phyloP scores from a whole-genome alignment of 164 flowering plant genomes.

The Chimonanthus salicifolius region DNA sequence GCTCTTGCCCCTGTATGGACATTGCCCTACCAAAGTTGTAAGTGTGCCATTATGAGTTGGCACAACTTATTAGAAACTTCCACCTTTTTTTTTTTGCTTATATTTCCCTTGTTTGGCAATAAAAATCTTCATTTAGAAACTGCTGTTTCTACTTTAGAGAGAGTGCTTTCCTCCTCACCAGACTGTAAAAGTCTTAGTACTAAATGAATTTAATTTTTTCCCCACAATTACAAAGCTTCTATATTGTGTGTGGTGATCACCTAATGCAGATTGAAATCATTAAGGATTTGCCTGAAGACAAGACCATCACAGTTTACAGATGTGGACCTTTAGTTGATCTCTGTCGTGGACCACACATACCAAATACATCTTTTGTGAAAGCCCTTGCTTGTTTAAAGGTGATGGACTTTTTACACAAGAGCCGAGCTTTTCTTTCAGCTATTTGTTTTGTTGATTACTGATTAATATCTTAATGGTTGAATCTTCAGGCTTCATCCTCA shows the following conservation, averaged over 20 bases:
- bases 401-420: slow-evolving; percentile 2
- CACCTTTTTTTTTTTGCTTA: not conserved
- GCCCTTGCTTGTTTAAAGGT: slow-evolving; percentile 91
- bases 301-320: slow-evolving; percentile 96
- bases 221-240: not conserved
- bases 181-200: not conserved
- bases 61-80: not conserved
- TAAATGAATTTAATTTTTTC: not conserved
- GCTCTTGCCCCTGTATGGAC: too few species aligned
- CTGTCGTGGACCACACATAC: slow-evolving; percentile 99
- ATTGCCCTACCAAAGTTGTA: too few species aligned
- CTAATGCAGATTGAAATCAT: slow-evolving; percentile 77
- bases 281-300: slow-evolving; percentile 82
- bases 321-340: slow-evolving; percentile 98
- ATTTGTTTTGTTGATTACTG: not conserved
- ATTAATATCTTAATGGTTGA: not conserved
- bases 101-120: not conserved
- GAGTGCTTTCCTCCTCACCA: not conserved
- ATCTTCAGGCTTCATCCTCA: slow-evolving; percentile 87
- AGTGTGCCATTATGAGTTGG: too few species aligned
- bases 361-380: slow-evolving; percentile 94
- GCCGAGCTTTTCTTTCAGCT: not conserved
- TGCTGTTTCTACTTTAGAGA: too few species aligned
- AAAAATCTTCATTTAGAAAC: not conserved
- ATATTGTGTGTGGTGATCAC: not conserved